Evolutionary conservation across 2,329 filamentous ascomycete species (phyloP).

Genomic region (Colletotrichum plurivorum): DNA sequence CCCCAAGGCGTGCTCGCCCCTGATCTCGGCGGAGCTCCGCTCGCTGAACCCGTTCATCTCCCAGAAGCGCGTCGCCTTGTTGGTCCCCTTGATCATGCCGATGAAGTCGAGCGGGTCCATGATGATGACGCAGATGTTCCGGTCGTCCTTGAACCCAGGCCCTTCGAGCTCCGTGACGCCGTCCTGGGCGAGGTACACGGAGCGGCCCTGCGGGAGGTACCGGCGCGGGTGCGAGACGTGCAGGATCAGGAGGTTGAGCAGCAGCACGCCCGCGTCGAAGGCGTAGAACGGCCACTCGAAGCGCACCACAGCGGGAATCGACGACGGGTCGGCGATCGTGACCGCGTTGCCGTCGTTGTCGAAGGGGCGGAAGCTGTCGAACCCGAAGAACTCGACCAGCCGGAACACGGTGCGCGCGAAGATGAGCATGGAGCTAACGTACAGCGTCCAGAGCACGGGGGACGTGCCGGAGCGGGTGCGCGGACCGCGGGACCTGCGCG

Average conservation of each 20-base stretch:
- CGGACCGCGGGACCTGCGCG: conserved; percentile 2
- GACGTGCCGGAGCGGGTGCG: background rate
- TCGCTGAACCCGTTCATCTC: conserved; percentile 36
- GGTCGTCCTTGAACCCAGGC: conserved; percentile 48
- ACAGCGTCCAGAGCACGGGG: conserved; percentile 50
- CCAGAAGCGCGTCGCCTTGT: conserved; percentile 46
- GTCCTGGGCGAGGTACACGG: conserved; percentile 55
- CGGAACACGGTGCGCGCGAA: conserved; percentile 59
- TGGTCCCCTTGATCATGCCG: conserved; percentile 39
- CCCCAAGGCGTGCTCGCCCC: background rate
- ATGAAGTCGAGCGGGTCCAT: conserved; percentile 50
- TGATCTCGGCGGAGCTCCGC: background rate
- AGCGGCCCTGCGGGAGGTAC: conserved; percentile 53
- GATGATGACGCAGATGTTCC: conserved; percentile 42
- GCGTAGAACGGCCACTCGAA: conserved; percentile 63
- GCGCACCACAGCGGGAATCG: conserved; percentile 52
- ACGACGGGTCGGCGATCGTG: conserved; percentile 40
- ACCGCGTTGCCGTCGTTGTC: conserved; percentile 42
- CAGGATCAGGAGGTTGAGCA: conserved; percentile 55
- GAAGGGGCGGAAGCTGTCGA: conserved; percentile 42
- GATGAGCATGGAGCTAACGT: conserved; percentile 55
- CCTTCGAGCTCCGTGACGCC: conserved; percentile 53
- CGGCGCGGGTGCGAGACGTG: conserved; percentile 56
- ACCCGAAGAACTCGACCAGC: conserved; percentile 58
- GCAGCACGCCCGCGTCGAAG: conserved; percentile 59